These are phyloP conservation scores for Phlebiopsis gigantea DNA, from an alignment of 768 basidiomycete species.

Conservation along the genomic window DNA sequence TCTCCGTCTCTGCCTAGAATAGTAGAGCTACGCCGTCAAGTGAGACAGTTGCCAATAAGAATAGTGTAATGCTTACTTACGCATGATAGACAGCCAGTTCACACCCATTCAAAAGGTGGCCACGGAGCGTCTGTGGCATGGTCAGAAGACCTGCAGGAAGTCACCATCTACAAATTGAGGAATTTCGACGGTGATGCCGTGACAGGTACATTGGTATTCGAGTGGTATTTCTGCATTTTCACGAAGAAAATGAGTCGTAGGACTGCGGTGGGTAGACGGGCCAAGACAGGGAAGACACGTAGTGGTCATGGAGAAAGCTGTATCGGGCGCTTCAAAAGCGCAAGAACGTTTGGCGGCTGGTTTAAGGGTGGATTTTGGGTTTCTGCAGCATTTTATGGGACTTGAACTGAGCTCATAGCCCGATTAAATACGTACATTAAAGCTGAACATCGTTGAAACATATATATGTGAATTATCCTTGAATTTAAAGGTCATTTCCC, in stretches of 20 bases:
- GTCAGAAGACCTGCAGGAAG: constrained; percentile 15
- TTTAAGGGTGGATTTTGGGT: not conserved
- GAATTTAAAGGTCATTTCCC: not conserved
- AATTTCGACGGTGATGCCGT: not conserved
- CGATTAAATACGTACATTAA: too few species aligned
- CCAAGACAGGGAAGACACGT: not conserved
- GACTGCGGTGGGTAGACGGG: too few species aligned
- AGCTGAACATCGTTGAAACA: too few species aligned
- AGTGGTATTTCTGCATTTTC: not conserved
- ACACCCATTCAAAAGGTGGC: not conserved
- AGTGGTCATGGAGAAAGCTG: not conserved
- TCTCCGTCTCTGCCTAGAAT: not conserved
- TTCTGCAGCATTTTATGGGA: not conserved
- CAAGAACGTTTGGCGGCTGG: not conserved
- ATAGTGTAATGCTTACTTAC: not conserved
- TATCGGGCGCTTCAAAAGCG: not conserved
- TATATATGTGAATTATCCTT: too few species aligned
- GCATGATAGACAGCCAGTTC: not conserved
- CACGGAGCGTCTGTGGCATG: constrained; percentile 12
- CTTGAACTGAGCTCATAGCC: not conserved
- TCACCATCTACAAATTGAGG: not conserved
- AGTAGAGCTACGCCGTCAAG: not conserved
- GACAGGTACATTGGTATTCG: not conserved
- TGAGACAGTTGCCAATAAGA: not conserved
- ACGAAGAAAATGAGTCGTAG: not conserved